phyloP scores from a whole-genome alignment of 2,329 filamentous ascomycete species.

The Fusarium setosum region DNA sequence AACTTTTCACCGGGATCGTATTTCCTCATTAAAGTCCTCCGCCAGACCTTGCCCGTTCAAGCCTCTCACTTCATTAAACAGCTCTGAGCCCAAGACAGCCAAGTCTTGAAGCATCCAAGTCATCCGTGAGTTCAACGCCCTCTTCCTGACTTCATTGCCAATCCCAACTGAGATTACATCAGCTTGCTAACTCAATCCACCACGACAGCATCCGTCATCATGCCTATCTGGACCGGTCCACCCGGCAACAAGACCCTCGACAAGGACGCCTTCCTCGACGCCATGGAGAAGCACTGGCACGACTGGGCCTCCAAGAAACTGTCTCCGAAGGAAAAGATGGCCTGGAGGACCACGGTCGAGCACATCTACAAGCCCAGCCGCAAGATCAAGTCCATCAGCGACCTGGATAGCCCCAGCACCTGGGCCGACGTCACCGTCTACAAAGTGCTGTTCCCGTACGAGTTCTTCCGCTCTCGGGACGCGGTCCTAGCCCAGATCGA shows the following conservation, averaged over 20 bases:
- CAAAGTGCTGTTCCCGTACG: slow-evolving; percentile 6
- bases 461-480: slow-evolving; percentile 5
- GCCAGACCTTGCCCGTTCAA: too few relatives aligned
- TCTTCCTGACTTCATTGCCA: neutral
- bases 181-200: neutral
- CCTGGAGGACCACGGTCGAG: neutral
- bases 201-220: neutral
- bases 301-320: neutral
- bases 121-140: neutral
- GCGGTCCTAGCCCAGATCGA: slow-evolving; percentile 3
- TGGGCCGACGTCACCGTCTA: slow-evolving; percentile 2
- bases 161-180: neutral
- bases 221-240: neutral
- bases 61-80: too few relatives aligned
- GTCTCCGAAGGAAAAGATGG: neutral
- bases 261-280: neutral
- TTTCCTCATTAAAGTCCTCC: too few relatives aligned
- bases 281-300: neutral
- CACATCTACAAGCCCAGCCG: neutral
- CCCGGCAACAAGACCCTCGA: neutral
- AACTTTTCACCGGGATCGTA: too few relatives aligned
- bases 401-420: neutral
- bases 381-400: neutral
- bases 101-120: too few relatives aligned
- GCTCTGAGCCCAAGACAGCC: too few relatives aligned